Conservation (phyloP, 2,329 filamentous ascomycete species). For the Aspergillus candidus region DNA sequence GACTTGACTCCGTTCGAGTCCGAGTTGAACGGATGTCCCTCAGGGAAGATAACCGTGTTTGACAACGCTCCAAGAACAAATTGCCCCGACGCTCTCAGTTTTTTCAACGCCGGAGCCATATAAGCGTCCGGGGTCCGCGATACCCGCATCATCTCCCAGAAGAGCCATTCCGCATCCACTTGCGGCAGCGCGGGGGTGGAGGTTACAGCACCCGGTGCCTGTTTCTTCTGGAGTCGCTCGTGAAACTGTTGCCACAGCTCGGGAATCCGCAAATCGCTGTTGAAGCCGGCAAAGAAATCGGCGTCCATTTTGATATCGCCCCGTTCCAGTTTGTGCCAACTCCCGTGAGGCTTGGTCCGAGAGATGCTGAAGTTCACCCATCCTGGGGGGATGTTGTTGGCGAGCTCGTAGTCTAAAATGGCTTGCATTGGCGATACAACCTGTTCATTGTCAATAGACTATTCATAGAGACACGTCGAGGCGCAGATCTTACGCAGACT, state of each 20-base stretch:
- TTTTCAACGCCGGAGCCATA: constrained; percentile 77
- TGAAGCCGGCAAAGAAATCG: constrained; percentile 71
- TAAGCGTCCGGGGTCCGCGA: constrained; percentile 69
- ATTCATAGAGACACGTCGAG: not conserved
- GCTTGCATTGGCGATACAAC: constrained; percentile 87
- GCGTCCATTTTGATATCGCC: constrained; percentile 72
- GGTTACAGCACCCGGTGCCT: constrained; percentile 12
- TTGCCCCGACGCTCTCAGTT: constrained; percentile 56
- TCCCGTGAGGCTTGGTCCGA: constrained; percentile 66
- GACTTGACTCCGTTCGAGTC: constrained; percentile 55
- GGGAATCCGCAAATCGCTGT: constrained; percentile 61
- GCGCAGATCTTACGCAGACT: constrained; percentile 67
- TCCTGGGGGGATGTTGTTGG: constrained; percentile 69
- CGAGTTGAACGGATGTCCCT: constrained; percentile 61
- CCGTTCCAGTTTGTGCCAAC: constrained; percentile 83
- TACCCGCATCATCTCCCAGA: constrained; percentile 83
- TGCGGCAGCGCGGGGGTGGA: constrained; percentile 58
- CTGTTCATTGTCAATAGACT: constrained; percentile 41
- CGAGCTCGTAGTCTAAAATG: constrained; percentile 82
- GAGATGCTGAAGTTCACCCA: constrained; percentile 92
- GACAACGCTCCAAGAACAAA: constrained; percentile 77
- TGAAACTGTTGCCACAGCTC: constrained; percentile 62
- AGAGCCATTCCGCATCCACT: constrained; percentile 72
- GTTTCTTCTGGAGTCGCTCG: constrained; percentile 27
- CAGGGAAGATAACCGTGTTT: constrained; percentile 84